A percentile compares a stretch with the other conserved stretches of the same genome.
These are phyloP conservation scores for Paraconiothyrium sp. DNA, from an alignment of 2,329 filamentous ascomycete species.

Conservation along the genomic window DNA sequence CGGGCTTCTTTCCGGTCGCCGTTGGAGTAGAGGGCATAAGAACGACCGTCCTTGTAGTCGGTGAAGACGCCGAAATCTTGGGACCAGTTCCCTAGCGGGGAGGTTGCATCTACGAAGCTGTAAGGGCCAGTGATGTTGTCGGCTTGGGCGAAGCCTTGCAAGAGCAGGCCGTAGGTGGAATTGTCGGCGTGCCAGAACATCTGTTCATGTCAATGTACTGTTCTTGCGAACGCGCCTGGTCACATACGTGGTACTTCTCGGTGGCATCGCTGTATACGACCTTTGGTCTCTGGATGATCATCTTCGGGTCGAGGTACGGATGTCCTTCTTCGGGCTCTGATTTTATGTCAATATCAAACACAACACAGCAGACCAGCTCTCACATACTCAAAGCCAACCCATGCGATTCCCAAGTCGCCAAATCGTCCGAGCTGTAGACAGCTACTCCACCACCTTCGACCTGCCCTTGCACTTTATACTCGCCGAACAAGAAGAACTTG, in stretches of 20 bases:
- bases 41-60: conserved; percentile 66
- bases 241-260: conserved; percentile 64
- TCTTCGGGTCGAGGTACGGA: conserved; percentile 63
- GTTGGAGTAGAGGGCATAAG: conserved; percentile 68
- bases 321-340: conserved; percentile 63
- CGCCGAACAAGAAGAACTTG: conserved; percentile 70
- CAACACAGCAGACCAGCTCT: neutral
- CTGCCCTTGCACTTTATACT: conserved; percentile 68
- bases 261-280: conserved; percentile 66
- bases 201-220: conserved; percentile 30
- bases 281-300: conserved; percentile 70
- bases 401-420: conserved; percentile 68
- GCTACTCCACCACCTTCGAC: conserved; percentile 68
- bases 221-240: neutral
- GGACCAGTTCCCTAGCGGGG: conserved; percentile 69
- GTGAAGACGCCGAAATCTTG: conserved; percentile 70
- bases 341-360: neutral
- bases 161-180: conserved; percentile 63
- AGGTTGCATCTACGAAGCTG: conserved; percentile 62
- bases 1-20: conserved; percentile 64
- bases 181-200: conserved; percentile 72
- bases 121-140: conserved; percentile 65
- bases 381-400: conserved; percentile 63
- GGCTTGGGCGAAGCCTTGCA: conserved; percentile 66
- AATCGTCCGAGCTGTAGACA: conserved; percentile 66